Percentiles rank a stretch among this genome's conserved stretches.
phyloP scores from a whole-genome alignment of 768 basidiomycete genomes.

The Suillus placidus region DNA sequence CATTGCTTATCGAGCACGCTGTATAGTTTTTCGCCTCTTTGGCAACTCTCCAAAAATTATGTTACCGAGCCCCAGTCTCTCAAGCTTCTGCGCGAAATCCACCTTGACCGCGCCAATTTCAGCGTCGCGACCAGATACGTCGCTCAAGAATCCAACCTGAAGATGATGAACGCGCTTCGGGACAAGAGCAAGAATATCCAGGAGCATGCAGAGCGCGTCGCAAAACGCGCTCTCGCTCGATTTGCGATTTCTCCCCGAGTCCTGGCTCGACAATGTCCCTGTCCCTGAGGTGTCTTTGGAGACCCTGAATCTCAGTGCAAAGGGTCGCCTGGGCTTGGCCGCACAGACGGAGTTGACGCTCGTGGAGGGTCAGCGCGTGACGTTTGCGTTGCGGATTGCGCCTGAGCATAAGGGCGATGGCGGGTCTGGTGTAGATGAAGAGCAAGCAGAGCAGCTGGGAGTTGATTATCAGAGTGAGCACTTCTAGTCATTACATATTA shows the following conservation, averaged over 20 bases:
- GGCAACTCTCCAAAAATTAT: too few relatives aligned
- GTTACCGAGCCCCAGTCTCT: too few relatives aligned
- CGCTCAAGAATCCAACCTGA: too few relatives aligned
- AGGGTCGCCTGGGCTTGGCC: slow-evolving; percentile 76
- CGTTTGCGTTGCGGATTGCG: slow-evolving; percentile 80
- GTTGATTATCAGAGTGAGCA: slow-evolving; percentile 46
- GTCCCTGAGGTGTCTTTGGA: slow-evolving; percentile 59
- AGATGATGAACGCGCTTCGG: too few relatives aligned
- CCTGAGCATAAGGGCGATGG: slow-evolving; percentile 39
- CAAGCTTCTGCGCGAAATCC: too few relatives aligned
- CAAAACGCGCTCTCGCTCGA: slow-evolving; percentile 56
- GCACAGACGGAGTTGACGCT: slow-evolving; percentile 62
- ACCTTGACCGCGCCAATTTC: too few relatives aligned
- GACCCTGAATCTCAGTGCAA: slow-evolving; percentile 62
- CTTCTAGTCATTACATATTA: slow-evolving; percentile 9
- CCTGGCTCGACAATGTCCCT: slow-evolving; percentile 50
- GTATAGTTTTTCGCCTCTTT: too few relatives aligned
- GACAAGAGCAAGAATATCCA: too few relatives aligned
- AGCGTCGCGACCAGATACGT: too few relatives aligned
- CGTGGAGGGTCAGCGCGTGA: slow-evolving; percentile 86
- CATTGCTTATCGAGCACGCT: too few relatives aligned
- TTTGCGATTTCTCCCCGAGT: slow-evolving; percentile 72
- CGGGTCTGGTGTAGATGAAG: slow-evolving; percentile 35
- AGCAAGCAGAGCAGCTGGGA: slow-evolving; percentile 47
- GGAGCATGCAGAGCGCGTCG: slow-evolving; percentile 31